Conservation (phyloP, 352 stramenopile genomes). For the Pythium monospermum region DNA sequence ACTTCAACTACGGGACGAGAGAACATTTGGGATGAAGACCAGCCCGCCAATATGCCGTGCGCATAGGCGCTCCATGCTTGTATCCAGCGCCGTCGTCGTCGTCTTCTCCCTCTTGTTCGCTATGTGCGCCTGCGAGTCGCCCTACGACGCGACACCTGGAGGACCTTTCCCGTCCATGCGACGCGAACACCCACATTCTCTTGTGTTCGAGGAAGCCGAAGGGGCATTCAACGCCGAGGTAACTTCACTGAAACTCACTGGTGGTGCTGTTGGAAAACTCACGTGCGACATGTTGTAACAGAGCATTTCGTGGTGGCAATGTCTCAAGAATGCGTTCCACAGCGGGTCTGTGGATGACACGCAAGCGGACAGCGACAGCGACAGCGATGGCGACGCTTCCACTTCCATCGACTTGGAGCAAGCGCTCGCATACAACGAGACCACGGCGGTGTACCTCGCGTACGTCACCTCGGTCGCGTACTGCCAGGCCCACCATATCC, state of each 20-base stretch:
- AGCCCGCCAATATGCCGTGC: no score
- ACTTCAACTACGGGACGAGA: no score
- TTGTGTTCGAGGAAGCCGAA: neutral
- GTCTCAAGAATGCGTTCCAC: conserved; percentile 15
- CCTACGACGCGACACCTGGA: no score
- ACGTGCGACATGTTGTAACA: neutral
- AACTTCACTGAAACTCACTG: no score
- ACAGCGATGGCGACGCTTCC: neutral
- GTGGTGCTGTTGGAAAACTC: no score
- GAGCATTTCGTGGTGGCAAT: conserved; percentile 19
- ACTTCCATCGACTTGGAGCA: neutral
- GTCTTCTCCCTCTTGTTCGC: no score
- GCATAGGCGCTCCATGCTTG: no score
- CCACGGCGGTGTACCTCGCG: conserved; percentile 62
- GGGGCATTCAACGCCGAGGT: neutral
- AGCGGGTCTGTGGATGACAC: neutral
- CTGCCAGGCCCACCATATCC: conserved; percentile 56
- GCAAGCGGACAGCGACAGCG: neutral
- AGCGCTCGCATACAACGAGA: conserved; percentile 47
- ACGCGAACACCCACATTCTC: no score
- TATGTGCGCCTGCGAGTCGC: no score
- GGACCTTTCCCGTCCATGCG: no score
- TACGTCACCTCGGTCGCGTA: conserved; percentile 77
- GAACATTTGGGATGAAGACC: no score
- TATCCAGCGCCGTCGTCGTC: no score